These are phyloP conservation scores for Chenopodium suecicum DNA, from an alignment of 148 eudicot genomes.

Conservation along the genomic window DNA sequence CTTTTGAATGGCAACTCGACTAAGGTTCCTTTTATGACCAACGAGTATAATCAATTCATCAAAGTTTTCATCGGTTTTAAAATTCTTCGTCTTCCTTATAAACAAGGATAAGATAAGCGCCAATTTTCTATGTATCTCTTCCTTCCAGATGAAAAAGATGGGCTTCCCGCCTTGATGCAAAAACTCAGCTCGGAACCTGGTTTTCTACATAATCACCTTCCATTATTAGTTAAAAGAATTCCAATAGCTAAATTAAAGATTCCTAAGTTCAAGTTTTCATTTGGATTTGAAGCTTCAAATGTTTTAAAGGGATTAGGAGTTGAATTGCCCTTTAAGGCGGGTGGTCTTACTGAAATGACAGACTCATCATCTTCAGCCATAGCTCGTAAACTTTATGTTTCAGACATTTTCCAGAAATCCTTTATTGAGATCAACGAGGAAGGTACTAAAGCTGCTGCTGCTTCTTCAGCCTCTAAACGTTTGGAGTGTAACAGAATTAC, in stretches of 20 bases:
- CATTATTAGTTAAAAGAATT: conserved; percentile 20
- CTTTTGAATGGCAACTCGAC: conserved; percentile 55
- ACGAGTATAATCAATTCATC: conserved; percentile 12
- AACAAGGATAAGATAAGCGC: conserved; percentile 52
- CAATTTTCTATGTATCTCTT: conserved; percentile 71
- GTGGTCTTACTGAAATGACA: conserved; percentile 69
- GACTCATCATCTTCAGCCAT: conserved; percentile 34
- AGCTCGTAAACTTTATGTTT: conserved; percentile 50
- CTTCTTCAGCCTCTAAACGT: background rate
- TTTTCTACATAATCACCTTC: conserved; percentile 28
- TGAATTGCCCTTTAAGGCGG: conserved; percentile 49
- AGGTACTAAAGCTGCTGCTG: conserved; percentile 91
- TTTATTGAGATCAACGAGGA: conserved; percentile 83
- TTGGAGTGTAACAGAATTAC: too few species aligned
- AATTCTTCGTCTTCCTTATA: conserved; percentile 66
- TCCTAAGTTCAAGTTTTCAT: conserved; percentile 67
- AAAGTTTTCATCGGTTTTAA: conserved; percentile 50
- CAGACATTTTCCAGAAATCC: conserved; percentile 67
- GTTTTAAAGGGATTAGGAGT: conserved; percentile 57
- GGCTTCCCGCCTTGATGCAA: conserved; percentile 52
- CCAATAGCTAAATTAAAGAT: conserved; percentile 49
- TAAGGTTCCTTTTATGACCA: conserved; percentile 72
- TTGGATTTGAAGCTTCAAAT: conserved; percentile 67
- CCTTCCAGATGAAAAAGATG: conserved; percentile 67
- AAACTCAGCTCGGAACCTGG: conserved; percentile 47